Base-by-base conservation (phyloP, 305 asterid species). In the Caryopteris hybrid region DNA sequence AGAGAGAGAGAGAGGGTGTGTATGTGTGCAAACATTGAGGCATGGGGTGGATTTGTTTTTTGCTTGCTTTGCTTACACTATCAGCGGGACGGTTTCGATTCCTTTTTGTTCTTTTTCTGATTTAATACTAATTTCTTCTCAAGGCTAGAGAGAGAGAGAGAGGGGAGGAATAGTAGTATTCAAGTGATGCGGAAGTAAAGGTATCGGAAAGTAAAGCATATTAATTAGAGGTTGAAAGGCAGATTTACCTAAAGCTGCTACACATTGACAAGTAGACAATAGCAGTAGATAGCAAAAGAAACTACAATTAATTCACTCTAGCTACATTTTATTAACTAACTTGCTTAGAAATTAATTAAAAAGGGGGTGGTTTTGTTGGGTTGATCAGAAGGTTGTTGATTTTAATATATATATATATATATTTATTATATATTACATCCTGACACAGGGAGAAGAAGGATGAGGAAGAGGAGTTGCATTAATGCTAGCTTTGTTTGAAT, bases 11-110 rank as follows among this genome's bases (percentile, higher is more conserved):
- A 20, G 23, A 55, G 67, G 33, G 60, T 25, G 68, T 55, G 42
- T 45, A 38, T 22, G 34, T 4, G 42, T 17, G 57, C 22, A 57
- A 58, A 57, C 39, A 48, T 53, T 14, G n/a, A 46, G 62, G 67
- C 21, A 68, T 63, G 79, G 75, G n/a, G 3, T 69, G 61, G 46
- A 51, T 69, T 63, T 73, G 73, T 64, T 59, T 59, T 64, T 59
- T 59, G 58, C 29, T 69, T 74, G 68, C 81, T 72, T 72, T 61
- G 76, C 74, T 65, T 70, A 60, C 61, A 60, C 59, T 50, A 62
- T 64, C 69, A 61, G 76, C 55, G 65, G 63, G 50, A 58, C 63
- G n/a, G 79, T 70, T 65, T 73, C 74, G 68, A 70, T 53, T 61
- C 68, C 71, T 59, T 64, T 55, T 76, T 74, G 66, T 64, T 33